Base-by-base conservation (phyloP, 176 grass and related monocot species). In the Cenchrus americanus region DNA sequence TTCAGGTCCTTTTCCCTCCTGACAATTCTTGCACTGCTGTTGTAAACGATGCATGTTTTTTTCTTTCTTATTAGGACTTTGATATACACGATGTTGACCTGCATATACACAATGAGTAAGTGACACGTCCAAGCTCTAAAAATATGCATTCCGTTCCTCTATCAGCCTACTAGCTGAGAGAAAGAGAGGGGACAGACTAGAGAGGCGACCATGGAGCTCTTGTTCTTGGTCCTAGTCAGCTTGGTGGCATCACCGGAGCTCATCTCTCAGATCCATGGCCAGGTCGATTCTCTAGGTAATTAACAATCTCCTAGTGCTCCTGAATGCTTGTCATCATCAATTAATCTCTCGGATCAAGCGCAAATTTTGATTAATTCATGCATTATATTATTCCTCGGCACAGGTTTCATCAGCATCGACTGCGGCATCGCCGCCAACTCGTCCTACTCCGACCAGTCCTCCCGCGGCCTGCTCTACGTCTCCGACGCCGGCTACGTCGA, bases 391-490 rank as follows among this genome's bases (percentile, higher is more conserved):
- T 71, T 42, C 26, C 57, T 44, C 43, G 43, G 72, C 86, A 37
- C 34, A 84, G 87, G 82, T 7, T 89, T 81, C 76, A 76, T 85
- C 69, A 89, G 87, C 87, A 81, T 89, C 69, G 87, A 89, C 82
- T 85, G 87, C 71, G 87, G 87, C 53, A 70, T 81, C 49, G 15
- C 63, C 44, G 62, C 21, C 1, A 23, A 30, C 62, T 2, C 11
- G 0, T 22, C 10, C 62, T 89, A 89, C 71, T 11, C 44, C 14
- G 83, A 85, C 55, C 46, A 43, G n/a, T 67, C 54, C 6, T 24
- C 55, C 23, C 3, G 43, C 6, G 80, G 71, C 6, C 32, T 86
- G 1, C 11, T 10, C 54, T 89, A 81, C 83, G 78, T 82, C 88
- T 77, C 88, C 9, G 82, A 89, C 77, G 71, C 62, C 77, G 63